phyloP scores from a whole-genome alignment of 345 rosid genomes.

The Linum lewisii region DNA sequence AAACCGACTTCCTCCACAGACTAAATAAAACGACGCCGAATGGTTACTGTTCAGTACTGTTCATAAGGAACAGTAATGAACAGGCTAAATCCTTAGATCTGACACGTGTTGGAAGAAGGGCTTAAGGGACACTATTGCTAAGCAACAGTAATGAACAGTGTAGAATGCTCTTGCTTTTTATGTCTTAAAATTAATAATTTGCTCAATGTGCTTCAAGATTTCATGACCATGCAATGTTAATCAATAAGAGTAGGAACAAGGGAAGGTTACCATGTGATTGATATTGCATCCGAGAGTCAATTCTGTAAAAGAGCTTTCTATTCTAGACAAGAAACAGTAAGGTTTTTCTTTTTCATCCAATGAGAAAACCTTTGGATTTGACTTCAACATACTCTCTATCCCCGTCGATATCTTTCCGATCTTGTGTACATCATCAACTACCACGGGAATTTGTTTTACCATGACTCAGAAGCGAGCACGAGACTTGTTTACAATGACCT shows the following conservation, averaged over 20 bases:
- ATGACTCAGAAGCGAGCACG: conserved; percentile 73
- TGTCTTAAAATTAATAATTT: too few species aligned
- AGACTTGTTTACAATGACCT: conserved; percentile 90
- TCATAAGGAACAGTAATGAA: too few species aligned
- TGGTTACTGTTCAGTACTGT: too few species aligned
- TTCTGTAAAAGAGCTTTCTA: conserved; percentile 64
- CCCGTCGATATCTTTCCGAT: conserved; percentile 60
- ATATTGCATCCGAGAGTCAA: conserved; percentile 85
- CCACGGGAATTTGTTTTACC: conserved; percentile 54
- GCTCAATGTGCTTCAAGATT: too few species aligned
- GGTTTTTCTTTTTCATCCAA: conserved; percentile 80
- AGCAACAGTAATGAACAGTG: too few species aligned
- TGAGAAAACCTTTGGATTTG: conserved; percentile 61
- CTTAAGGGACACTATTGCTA: too few species aligned
- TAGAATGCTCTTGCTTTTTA: too few species aligned
- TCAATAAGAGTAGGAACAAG: neutral
- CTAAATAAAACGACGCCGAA: too few species aligned
- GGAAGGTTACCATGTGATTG: conserved; percentile 44
- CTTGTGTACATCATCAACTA: conserved; percentile 56
- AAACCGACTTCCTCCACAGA: too few species aligned
- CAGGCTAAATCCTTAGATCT: too few species aligned
- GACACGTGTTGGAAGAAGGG: too few species aligned
- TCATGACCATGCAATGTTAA: neutral
- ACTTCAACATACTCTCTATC: conserved; percentile 51
- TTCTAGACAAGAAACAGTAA: conserved; percentile 63